Evolutionary conservation across 2,329 filamentous ascomycete species (phyloP), one percentile per base, ranked within the genome.

Genomic region (Plenodomus lindquistii): DNA sequence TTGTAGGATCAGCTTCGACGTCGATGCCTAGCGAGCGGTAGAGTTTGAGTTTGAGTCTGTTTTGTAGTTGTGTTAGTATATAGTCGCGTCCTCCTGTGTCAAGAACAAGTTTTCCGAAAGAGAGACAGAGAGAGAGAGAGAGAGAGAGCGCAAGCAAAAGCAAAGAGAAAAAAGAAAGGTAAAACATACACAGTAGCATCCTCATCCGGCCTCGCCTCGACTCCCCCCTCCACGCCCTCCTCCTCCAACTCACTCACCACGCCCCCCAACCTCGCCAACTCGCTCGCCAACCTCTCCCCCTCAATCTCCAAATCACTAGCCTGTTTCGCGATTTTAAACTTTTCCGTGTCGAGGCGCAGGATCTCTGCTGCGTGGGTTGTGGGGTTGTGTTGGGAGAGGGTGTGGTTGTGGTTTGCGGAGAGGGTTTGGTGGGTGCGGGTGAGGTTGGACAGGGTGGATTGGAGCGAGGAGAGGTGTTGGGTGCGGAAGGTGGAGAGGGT

Each of bases 281-380:
- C 89, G 5, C 85, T 83, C 47, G 89, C 85, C 38, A 97, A 77
- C n/a, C 93, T 82, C 78, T 97, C 93, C n/a, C 89, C 88, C 75
- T 99, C 94, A 67, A 93, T 91, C 77, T 97, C 92, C 6, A 94
- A 79, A 70, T 97, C 93, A 1, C 84, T 87, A 0, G 89, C 91
- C 15, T 89, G 85, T 74, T 97, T 97, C n/a, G 93, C 93, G 48
- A 91, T 87, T 60, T 91, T 87, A 75, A 97, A 97, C 69, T 97
- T 97, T 61, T 92, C 86, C 1, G 91, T 96, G 74, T 97, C 93
- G 52, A 97, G 85, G 35, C 87, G 83, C 17, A 94, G 81, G 54
- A 97, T 96, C 67, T 89, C 85, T 29, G 85, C 85, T 5, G 92
- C 91, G 75, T 97, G 93, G 50, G 84, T 85, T 5, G 86, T 81